Base-by-base conservation (phyloP, 495 filamentous ascomycete genomes). In the Aspergillus conjunctus region DNA sequence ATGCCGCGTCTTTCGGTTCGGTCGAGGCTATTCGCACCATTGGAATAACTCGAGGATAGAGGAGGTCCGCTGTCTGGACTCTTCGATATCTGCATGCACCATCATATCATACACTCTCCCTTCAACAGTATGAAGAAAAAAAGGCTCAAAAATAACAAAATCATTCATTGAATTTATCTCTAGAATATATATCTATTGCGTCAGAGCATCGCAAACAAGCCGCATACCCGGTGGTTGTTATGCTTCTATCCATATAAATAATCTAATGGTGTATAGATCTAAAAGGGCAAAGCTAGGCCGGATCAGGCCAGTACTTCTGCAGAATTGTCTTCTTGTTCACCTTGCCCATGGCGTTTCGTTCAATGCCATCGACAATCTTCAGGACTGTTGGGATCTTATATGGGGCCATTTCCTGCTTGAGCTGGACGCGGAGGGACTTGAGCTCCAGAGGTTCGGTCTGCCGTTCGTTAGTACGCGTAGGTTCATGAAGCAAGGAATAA, bases 341-440 rank as follows among this genome's bases (percentile, higher is more conserved):
- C 54, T 80, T 80, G 49, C 77, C 77, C 77, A 80, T 80, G 7
- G 77, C 76, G 61, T 80, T 80, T 59, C 77, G 81, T 54, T 76
- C 78, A 37, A 78, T 83, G 17, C 54, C 66, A 31, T 78, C 74
- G 6, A 82, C 81, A 9, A 71, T 69, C 64, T 75, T 77, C 54
- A 79, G 44, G 9, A 79, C 71, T 0, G 74, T 73, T 15, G 77
- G 79, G 22, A 79, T 78, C 61, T 80, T 82, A 50, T 80, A 83
- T 20, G 80, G 71, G 0, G 76, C 77, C 71, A 78, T 76, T 56
- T 78, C 74, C 10, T 68, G 68, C 65, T 77, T 79, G 20, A 80
- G 67, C 9, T 69, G 61, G 3, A 71, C 58, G 5, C 77, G 74
- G 6, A 80, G 66, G 22, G 59, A 53, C 12, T 65, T 63, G 1